Conservation (phyloP, 148 eudicot genomes). For the Vaccinium darrowii region DNA sequence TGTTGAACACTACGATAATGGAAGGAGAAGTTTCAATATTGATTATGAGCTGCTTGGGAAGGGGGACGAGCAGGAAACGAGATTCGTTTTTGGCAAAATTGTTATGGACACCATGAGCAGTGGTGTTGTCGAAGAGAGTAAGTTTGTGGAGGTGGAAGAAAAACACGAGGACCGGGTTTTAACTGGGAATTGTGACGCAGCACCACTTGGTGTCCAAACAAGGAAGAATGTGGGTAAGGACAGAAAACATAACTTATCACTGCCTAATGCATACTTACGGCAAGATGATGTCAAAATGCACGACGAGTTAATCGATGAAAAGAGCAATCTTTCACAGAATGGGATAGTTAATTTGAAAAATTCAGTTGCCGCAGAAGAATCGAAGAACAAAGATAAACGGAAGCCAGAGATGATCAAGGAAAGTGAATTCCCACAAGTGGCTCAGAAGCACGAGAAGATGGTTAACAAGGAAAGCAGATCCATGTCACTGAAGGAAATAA, state of each 20-base stretch:
- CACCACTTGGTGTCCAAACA: neutral
- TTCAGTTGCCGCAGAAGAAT: neutral
- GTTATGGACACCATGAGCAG: conserved; percentile 54
- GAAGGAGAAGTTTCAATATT: conserved; percentile 29
- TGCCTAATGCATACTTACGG: conserved; percentile 16
- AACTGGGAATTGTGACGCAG: neutral
- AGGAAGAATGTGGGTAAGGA: conserved; percentile 2
- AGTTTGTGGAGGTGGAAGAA: conserved; percentile 27
- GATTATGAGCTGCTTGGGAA: conserved; percentile 49
- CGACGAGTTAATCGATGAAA: neutral
- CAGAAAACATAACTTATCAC: conserved; percentile 11
- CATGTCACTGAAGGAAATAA: conserved; percentile 4
- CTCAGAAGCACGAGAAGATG: conserved; percentile 18
- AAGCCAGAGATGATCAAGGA: conserved; percentile 19
- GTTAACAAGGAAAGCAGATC: conserved; percentile 4
- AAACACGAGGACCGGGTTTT: neutral
- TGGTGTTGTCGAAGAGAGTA: conserved; percentile 11
- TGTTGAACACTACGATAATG: conserved; percentile 20
- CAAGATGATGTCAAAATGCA: conserved; percentile 19
- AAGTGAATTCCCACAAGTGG: conserved; percentile 18
- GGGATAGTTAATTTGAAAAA: conserved; percentile 18
- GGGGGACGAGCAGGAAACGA: conserved; percentile 44
- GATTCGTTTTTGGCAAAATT: conserved; percentile 67
- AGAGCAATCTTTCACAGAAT: conserved; percentile 6
- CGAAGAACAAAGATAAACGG: conserved; percentile 15